phyloP scores from a whole-genome alignment of 2,329 filamentous ascomycete species.

The Colletotrichum neosansevieriae region DNA sequence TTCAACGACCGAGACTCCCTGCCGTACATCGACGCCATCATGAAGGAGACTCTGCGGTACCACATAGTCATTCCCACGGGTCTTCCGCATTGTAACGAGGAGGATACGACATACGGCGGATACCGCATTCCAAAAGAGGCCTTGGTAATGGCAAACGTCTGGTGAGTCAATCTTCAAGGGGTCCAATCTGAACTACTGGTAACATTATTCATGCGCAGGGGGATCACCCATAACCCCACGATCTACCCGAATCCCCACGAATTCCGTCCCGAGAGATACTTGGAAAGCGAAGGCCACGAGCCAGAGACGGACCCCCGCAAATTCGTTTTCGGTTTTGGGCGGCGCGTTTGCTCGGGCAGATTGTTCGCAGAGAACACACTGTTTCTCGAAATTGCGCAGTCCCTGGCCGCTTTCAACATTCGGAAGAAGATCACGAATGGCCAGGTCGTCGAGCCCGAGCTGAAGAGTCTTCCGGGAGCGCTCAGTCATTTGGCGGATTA shows the following conservation, averaged over 20 bases:
- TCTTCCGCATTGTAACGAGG: slow-evolving; percentile 52
- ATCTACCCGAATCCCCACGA: slow-evolving; percentile 63
- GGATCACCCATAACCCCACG: slow-evolving; percentile 72
- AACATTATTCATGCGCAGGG: fast-evolving
- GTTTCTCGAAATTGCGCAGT: slow-evolving; percentile 51
- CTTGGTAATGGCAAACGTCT: slow-evolving; percentile 43
- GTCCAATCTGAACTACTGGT: neutral
- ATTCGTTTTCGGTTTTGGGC: slow-evolving; percentile 41
- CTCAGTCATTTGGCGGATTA: slow-evolving; percentile 21
- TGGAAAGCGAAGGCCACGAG: slow-evolving; percentile 39
- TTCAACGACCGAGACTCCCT: slow-evolving; percentile 61
- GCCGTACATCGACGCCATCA: slow-evolving; percentile 64
- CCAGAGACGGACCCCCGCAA: slow-evolving; percentile 20
- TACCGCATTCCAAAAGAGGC: slow-evolving; percentile 33
- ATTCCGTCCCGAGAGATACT: slow-evolving; percentile 51
- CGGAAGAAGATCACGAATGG: slow-evolving; percentile 49
- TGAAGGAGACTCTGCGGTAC: slow-evolving; percentile 69
- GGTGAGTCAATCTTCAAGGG: slow-evolving; percentile 15
- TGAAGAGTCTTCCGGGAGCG: neutral
- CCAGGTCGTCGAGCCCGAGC: slow-evolving; percentile 45
- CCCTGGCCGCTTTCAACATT: slow-evolving; percentile 61
- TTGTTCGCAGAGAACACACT: slow-evolving; percentile 39
- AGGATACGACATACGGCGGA: slow-evolving; percentile 20
- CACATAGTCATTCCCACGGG: slow-evolving; percentile 61
- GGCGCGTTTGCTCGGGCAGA: slow-evolving; percentile 41